Percentiles rank a stretch among this genome's conserved stretches.
These are phyloP conservation scores for Xylariomycetidae sp. DNA, from an alignment of 2,329 filamentous ascomycete genomes.

Conservation along the genomic window DNA sequence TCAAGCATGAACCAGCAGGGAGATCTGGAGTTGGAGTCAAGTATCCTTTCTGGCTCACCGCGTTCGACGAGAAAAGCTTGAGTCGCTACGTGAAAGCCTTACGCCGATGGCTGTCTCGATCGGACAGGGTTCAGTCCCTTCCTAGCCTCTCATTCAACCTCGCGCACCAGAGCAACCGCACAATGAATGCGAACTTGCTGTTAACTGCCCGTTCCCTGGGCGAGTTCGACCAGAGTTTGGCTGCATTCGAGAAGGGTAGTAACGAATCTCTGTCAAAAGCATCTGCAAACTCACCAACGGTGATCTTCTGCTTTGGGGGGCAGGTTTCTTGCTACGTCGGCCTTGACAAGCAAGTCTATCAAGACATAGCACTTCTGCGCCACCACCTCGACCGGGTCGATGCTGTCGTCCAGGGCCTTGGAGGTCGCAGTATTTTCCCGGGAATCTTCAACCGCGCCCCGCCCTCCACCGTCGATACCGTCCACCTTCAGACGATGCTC, in stretches of 20 bases:
- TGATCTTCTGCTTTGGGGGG: slow-evolving; percentile 33
- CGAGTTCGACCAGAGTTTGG: slow-evolving; percentile 21
- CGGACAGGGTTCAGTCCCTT: slow-evolving; percentile 6
- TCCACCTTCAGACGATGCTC: slow-evolving; percentile 33
- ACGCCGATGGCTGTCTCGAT: slow-evolving; percentile 6
- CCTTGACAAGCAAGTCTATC: slow-evolving; percentile 26
- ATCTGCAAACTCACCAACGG: slow-evolving; percentile 16
- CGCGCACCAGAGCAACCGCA: slow-evolving; percentile 23
- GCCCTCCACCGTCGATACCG: slow-evolving; percentile 16
- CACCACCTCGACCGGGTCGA: slow-evolving; percentile 20
- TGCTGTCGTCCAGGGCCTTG: slow-evolving; percentile 5
- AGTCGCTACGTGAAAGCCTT: slow-evolving; percentile 10
- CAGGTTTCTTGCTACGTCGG: slow-evolving; percentile 27
- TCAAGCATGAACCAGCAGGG: no score
- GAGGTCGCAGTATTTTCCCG: slow-evolving; percentile 24
- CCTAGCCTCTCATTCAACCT: slow-evolving; percentile 29
- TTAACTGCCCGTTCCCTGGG: slow-evolving; percentile 21
- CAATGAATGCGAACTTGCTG: slow-evolving; percentile 15
- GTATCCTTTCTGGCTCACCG: slow-evolving; percentile 13
- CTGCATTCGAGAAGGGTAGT: neutral
- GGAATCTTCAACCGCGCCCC: slow-evolving; percentile 25
- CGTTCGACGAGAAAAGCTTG: slow-evolving; percentile 18
- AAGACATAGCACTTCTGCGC: slow-evolving; percentile 17
- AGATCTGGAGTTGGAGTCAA: no score
- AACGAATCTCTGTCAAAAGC: slow-evolving; percentile 1